Conservation (phyloP, 2,329 filamentous ascomycete genomes). For the Pseudocercospora macadamiae region DNA sequence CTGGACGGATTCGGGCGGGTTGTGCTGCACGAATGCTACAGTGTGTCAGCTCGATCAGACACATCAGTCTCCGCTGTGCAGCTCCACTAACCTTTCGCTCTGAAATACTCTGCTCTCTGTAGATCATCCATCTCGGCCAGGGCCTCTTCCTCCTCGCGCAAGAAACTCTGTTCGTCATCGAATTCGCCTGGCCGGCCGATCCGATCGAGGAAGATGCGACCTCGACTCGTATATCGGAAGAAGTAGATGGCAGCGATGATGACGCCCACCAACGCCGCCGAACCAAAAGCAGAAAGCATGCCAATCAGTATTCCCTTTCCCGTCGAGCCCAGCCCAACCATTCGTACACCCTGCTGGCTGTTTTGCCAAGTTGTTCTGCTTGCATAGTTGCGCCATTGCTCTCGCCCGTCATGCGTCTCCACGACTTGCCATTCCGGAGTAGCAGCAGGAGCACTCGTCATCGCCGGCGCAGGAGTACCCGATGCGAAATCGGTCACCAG, state of each 20-base stretch:
- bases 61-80: neutral
- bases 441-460: neutral
- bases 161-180: constrained; percentile 95
- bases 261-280: constrained; percentile 79
- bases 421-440: constrained; percentile 9
- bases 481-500: constrained; percentile 12
- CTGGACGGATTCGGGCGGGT: constrained; percentile 91
- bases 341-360: constrained; percentile 10
- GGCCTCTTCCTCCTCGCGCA: constrained; percentile 90
- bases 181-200: constrained; percentile 93
- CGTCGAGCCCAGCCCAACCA: constrained; percentile 35
- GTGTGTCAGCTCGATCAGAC: neutral
- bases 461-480: neutral
- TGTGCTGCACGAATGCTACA: constrained; percentile 87
- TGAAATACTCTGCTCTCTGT: constrained; percentile 83
- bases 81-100: constrained; percentile 78
- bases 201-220: constrained; percentile 89
- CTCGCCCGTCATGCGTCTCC: neutral
- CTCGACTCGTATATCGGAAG: constrained; percentile 85
- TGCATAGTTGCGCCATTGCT: constrained; percentile 1
- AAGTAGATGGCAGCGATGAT: constrained; percentile 85
- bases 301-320: constrained; percentile 89
- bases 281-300: constrained; percentile 90
- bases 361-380: constrained; percentile 11
- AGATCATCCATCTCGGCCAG: constrained; percentile 95